Evolutionary conservation across 1,139 yeast species (phyloP), one percentile per base, ranked within the genome.

Genomic region (Candida sp.): DNA sequence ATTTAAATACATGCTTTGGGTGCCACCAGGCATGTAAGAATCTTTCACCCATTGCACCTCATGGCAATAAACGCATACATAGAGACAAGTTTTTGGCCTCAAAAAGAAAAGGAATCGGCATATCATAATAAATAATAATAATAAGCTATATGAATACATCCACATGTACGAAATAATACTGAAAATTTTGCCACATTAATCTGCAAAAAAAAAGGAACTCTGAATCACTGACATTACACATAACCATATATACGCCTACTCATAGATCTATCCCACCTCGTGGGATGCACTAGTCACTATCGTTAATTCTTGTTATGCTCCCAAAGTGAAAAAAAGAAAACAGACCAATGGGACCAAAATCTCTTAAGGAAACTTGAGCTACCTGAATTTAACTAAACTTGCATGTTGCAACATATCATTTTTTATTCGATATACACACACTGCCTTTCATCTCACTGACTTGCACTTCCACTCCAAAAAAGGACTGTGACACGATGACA

Each of bases 81-180:
- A 17, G 17, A 17, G 17, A 17, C 2, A 17, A 17, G 17, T 17
- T 17, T 17, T 17, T 17, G 17, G 17, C 17, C 17, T 2, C 17
- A 17, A 17, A 17, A 17, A 17, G 17, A 35, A 35, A 41, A 35
- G 30, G 32, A 33, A 42, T 39, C 46, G 38, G 54, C 51, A 51
- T 51, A 51, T 49, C 54, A 51, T 46, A 48, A 41, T 45, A 48
- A 38, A 25, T 34, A 12, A 7, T n/a, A 34, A 34, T 34, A 34
- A 12, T 34, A 34, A 34, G 5, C 38, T 7, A 6, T 5, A 34
- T 34, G 30, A 25, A 25, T 23, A 41, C 22, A 28, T 17, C 17
- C 17, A 17, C 17, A 41, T 39, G n/a, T 26, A 26, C 32, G 30
- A 27, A n/a, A n/a, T n/a, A n/a, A n/a, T n/a, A n/a, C n/a, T n/a